Percentiles rank a stretch among this genome's conserved stretches.
phyloP scores from a whole-genome alignment of 73 alveolate genomes.

The Uronychia setigera region DNA sequence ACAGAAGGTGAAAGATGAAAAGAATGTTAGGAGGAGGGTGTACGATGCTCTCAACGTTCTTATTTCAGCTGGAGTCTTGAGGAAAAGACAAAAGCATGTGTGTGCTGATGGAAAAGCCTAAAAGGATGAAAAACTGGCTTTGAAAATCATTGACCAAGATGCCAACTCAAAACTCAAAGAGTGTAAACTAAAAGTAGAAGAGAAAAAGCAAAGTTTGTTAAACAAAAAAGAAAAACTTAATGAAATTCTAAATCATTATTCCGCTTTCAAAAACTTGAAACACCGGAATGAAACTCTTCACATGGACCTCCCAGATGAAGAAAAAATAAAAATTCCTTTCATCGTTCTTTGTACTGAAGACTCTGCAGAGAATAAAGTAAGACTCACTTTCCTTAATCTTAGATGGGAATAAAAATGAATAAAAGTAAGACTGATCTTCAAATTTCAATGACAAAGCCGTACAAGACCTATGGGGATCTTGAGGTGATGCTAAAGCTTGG shows the following conservation, averaged over 20 bases:
- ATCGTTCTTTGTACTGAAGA: slow-evolving; percentile 35
- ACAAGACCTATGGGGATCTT: slow-evolving; percentile 31
- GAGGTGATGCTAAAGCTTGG: slow-evolving; percentile 29
- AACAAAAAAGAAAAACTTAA: slow-evolving; percentile 11
- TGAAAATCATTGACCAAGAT: slow-evolving; percentile 5
- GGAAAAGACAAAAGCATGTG: slow-evolving; percentile 72
- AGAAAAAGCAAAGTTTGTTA: background rate
- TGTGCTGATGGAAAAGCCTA: slow-evolving; percentile 14
- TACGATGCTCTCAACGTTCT: slow-evolving; percentile 93
- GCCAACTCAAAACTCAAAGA: slow-evolving; percentile 1
- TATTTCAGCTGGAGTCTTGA: slow-evolving; percentile 78
- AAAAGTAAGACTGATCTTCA: slow-evolving; percentile 3
- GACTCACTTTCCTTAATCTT: too few species aligned
- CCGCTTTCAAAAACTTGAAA: slow-evolving; percentile 19
- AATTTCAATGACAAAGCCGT: slow-evolving; percentile 39
- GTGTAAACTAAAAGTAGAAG: background rate
- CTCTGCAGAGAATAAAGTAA: slow-evolving; percentile 39
- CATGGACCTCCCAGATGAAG: background rate
- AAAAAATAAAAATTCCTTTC: slow-evolving; percentile 30
- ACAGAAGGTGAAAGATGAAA: slow-evolving; percentile 70
- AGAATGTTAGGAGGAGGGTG: slow-evolving; percentile 89
- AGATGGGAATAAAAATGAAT: slow-evolving; percentile 5
- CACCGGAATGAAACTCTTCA: slow-evolving; percentile 15
- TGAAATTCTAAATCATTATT: slow-evolving; percentile 27
- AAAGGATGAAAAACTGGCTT: slow-evolving; percentile 1